Conservation (phyloP, 495 filamentous ascomycete genomes). For the Entonaema liquescens region DNA sequence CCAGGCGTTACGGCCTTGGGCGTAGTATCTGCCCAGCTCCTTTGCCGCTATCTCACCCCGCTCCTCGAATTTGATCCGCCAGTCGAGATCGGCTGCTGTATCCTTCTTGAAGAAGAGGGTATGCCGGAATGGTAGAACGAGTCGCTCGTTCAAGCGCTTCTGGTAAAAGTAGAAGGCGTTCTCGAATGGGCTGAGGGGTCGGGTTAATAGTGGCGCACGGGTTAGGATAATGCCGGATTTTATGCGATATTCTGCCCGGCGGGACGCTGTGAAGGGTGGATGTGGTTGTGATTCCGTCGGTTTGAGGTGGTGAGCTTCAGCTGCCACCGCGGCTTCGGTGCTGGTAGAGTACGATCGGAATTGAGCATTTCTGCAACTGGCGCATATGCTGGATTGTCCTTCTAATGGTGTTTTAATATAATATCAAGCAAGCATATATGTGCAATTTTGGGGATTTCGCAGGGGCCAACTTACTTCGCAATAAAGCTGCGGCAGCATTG, state of each 20-base stretch:
- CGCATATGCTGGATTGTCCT: conserved; percentile 47
- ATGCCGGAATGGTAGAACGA: conserved; percentile 85
- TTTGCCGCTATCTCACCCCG: conserved; percentile 74
- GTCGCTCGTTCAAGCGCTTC: conserved; percentile 92
- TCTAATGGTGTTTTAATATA: conserved; percentile 5
- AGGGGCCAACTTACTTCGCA: conserved; percentile 50
- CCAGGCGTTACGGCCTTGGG: conserved; percentile 79
- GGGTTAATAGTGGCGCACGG: conserved; percentile 86
- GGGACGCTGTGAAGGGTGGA: conserved; percentile 42
- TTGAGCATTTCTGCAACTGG: conserved; percentile 42
- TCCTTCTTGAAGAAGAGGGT: conserved; percentile 97
- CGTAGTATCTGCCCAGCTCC: conserved; percentile 87
- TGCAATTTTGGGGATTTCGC: conserved; percentile 5
- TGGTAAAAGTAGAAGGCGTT: conserved; percentile 95
- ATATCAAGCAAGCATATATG: conserved; percentile 2
- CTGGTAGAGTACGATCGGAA: conserved; percentile 43
- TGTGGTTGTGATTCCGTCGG: conserved; percentile 37
- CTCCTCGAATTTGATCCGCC: conserved; percentile 83
- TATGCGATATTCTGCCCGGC: conserved; percentile 65
- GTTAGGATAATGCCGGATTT: conserved; percentile 85
- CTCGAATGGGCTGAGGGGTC: conserved; percentile 85
- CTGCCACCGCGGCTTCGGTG: conserved; percentile 27
- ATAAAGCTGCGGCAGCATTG: conserved; percentile 50
- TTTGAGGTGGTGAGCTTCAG: conserved; percentile 42
- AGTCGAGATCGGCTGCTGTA: conserved; percentile 84